Evolutionary conservation across 1,284 basidiomycete genomes (phyloP).

Genomic region (Cerioporus squamosus): DNA sequence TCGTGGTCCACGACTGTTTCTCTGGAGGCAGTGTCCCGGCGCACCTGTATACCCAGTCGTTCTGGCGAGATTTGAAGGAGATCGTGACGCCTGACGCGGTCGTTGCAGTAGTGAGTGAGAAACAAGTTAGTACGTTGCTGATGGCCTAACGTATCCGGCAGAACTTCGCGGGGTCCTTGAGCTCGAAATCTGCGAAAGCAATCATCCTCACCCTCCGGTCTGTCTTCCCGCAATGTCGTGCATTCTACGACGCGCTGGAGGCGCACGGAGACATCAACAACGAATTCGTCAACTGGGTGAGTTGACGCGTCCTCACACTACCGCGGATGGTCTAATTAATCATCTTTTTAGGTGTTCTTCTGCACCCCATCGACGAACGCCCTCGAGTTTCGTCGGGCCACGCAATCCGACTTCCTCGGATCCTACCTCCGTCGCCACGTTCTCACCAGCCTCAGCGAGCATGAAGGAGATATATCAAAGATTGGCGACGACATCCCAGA

Average conservation of each 20-base stretch:
- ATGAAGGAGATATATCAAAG: constrained; percentile 58
- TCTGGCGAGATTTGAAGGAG: constrained; percentile 74
- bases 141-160: constrained; percentile 39
- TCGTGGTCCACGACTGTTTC: constrained; percentile 90
- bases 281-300: constrained; percentile 78
- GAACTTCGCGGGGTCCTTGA: constrained; percentile 76
- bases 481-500: constrained; percentile 44
- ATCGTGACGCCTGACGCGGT: constrained; percentile 76
- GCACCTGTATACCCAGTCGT: constrained; percentile 81
- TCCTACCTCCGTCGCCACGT: constrained; percentile 67
- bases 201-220: constrained; percentile 70
- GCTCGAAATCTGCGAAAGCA: constrained; percentile 65
- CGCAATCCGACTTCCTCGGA: constrained; percentile 61
- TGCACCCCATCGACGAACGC: constrained; percentile 66
- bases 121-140: not conserved
- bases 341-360: constrained; percentile 67
- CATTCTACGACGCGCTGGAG: constrained; percentile 73
- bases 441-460: constrained; percentile 40
- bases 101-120: constrained; percentile 71
- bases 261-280: constrained; percentile 46
- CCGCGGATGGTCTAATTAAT: not conserved
- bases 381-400: constrained; percentile 67
- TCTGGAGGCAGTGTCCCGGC: constrained; percentile 86
- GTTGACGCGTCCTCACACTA: constrained; percentile 26
- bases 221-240: constrained; percentile 77